Evolutionary conservation across 1,284 basidiomycete species (phyloP).

Genomic region (Cyathus olla): DNA sequence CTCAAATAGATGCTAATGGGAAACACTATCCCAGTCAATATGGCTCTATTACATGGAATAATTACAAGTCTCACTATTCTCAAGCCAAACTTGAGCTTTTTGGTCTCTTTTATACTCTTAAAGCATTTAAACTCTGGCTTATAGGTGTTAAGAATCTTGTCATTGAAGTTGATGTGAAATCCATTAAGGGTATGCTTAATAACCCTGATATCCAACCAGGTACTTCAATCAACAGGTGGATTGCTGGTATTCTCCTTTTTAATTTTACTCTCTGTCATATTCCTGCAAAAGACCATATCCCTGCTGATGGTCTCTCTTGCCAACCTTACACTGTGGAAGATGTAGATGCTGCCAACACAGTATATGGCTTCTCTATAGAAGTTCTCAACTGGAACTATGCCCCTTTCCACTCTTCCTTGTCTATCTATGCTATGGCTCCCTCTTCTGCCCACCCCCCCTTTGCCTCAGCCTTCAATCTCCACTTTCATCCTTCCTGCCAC

Average conservation of each 20-base stretch:
- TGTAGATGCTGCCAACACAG: conserved; percentile 19
- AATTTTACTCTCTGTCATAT: conserved; percentile 47
- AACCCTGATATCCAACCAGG: conserved; percentile 50
- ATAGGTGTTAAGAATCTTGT: conserved; percentile 45
- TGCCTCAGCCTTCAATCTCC: not conserved
- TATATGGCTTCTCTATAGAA: conserved; percentile 15
- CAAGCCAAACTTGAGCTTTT: conserved; percentile 56
- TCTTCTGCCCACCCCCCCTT: not conserved
- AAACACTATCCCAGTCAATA: conserved; percentile 29
- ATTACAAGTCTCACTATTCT: conserved; percentile 47
- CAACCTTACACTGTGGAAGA: conserved; percentile 17
- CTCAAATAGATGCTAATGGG: conserved; percentile 11
- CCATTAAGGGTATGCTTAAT: conserved; percentile 56
- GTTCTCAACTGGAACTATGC: not conserved
- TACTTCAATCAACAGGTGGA: conserved; percentile 53
- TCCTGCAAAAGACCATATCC: conserved; percentile 30
- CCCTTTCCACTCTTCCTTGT: not conserved
- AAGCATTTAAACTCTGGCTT: conserved; percentile 31
- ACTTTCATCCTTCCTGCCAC: not conserved
- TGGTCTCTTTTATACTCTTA: conserved; percentile 45
- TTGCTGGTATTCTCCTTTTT: conserved; percentile 47
- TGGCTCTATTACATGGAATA: conserved; percentile 49
- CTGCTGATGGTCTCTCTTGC: conserved; percentile 44
- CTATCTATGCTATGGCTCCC: not conserved
- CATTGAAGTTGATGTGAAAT: conserved; percentile 51